Percentiles rank a stretch among this genome's conserved stretches.
phyloP scores from a whole-genome alignment of 2,329 filamentous ascomycete genomes.

The Colletotrichum sp. region DNA sequence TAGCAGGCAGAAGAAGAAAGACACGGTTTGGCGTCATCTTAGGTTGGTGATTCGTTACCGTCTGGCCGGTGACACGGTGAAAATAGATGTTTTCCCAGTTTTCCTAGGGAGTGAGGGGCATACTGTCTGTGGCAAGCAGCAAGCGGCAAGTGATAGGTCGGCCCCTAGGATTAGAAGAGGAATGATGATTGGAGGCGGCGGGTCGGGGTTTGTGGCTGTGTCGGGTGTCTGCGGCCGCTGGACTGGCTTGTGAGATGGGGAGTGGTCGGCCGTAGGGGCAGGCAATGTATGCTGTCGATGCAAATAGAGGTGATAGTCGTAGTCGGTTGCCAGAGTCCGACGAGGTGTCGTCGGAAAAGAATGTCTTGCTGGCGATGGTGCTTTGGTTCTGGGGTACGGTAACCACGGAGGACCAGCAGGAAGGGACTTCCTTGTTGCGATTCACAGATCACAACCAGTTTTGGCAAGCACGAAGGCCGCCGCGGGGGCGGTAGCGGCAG shows the following conservation, averaged over 20 bases:
- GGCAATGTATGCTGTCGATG: not conserved
- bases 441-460: not conserved
- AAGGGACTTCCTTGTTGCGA: not conserved
- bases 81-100: not conserved
- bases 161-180: not conserved
- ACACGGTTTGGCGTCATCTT: not conserved
- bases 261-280: not conserved
- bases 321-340: not conserved
- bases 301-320: not conserved
- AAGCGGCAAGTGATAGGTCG: not conserved
- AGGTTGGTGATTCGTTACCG: constrained; percentile 37
- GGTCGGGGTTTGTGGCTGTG: not conserved
- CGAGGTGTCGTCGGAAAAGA: not conserved
- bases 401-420: not conserved
- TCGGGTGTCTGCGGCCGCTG: not conserved
- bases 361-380: not conserved
- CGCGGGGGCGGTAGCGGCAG: not conserved
- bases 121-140: not conserved
- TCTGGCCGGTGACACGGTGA: constrained; percentile 26
- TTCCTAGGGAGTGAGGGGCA: not conserved
- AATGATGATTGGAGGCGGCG: not conserved
- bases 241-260: not conserved
- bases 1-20: not conserved
- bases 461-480: not conserved
- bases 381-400: not conserved